Base-by-base conservation (phyloP, 164 flowering plant species). In the Tetracentron sinense region DNA sequence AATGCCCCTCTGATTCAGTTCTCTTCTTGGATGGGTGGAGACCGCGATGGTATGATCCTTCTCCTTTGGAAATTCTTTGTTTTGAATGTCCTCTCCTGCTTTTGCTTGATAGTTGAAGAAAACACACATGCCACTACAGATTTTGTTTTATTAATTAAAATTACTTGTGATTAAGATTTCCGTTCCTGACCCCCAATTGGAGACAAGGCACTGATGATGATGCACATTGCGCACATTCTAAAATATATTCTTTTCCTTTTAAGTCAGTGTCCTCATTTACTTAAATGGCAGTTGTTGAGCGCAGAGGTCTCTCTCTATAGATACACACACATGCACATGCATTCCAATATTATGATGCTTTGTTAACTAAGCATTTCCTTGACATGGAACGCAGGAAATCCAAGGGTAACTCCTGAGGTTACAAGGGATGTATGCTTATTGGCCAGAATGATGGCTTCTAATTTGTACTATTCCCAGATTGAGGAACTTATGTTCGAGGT, bases 11-110 rank as follows among this genome's bases (percentile, higher is more conserved):
- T 92, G 23, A 92, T 95, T 69, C 97, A 90, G 54, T 95, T 92
- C 65, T 92, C 97, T 67, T 92, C 97, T 60, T 95, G 99, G 97
- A 92, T 95, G 99, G 97, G 99, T 56, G 97, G 97, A 64, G 99
- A 92, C 68, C 97, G 99, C 60, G 99, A 95, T 77, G 99, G 99
- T 95, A 88, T 48, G 66, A 16, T 70, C 29, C 50, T 56, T 71
- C 46, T 46, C 26, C 20, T 20, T 16, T 50, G n/a, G 1, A 29
- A 8, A 42, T 27, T 67, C 29, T 58, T 3, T 42, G 25, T 29
- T 31, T 11, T 6, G 29, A 28, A 23, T 25, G 1, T 11, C 22
- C 29, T 3, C 1, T 51, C 29, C 16, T 2, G 7, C 20, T n/a
- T 4, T 47, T 17, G 7, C 12, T 20, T 2, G 4, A 20, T 17